Percentiles rank a stretch among this genome's conserved stretches.
phyloP scores from a whole-genome alignment of 768 basidiomycete species.

The button mushroom (Agaricus bisporus) region DNA sequence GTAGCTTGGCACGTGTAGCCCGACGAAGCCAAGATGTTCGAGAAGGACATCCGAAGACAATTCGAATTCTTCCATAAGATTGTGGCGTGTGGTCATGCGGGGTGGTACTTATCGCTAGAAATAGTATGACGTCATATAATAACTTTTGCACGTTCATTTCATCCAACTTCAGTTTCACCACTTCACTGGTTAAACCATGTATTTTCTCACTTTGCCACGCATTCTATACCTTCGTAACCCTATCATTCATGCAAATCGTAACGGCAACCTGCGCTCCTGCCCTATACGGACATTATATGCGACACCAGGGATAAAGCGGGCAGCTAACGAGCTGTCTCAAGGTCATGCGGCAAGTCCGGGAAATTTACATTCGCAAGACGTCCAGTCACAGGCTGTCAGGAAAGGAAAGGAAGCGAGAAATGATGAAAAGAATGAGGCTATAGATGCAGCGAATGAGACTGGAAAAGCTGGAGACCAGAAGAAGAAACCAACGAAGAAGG shows the following conservation, averaged over 20 bases:
- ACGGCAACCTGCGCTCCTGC: not conserved
- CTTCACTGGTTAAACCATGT: not conserved
- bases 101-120: not conserved
- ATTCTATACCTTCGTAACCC: not conserved
- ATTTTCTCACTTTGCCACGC: not conserved
- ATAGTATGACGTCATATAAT: not conserved
- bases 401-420: conserved; percentile 11
- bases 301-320: not conserved
- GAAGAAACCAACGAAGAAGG: conserved; percentile 5
- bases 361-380: conserved; percentile 15
- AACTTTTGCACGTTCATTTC: not conserved
- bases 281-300: not conserved
- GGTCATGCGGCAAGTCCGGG: conserved; percentile 14
- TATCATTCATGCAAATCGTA: not conserved
- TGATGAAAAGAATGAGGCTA: conserved; percentile 8
- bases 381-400: conserved; percentile 13
- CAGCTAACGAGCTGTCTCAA: conserved; percentile 12
- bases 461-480: conserved; percentile 5
- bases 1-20: not conserved
- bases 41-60: not conserved
- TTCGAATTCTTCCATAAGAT: not conserved
- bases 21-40: not conserved
- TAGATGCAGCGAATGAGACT: conserved; percentile 16
- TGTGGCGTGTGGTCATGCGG: not conserved
- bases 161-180: not conserved